Base-by-base conservation (phyloP, 768 basidiomycete genomes). In the Kwoniella sp. region DNA sequence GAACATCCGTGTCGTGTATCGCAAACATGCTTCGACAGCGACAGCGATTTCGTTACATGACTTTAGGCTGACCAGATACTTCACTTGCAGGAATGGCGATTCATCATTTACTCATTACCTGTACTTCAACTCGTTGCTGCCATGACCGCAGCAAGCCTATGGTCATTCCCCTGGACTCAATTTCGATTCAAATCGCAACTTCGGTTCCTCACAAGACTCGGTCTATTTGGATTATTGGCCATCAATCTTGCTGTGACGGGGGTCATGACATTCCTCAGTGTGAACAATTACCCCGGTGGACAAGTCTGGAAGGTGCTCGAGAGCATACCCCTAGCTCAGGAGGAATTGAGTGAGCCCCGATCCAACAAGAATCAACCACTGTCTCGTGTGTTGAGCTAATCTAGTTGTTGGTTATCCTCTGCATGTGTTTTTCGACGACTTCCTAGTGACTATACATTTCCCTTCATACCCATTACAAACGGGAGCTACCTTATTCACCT, bases 271-370 rank as follows among this genome's bases (percentile, higher is more conserved):
- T 73, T 71, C 53, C 83, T 88, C 0, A 92, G 91, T 0, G 82
- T 83, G 29, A 73, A 75, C 53, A 99, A 98, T 79, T 98, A 99
- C 74, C 92, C 96, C 1, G 96, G 96, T 1, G 93, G 92, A 0
- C 77, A 83, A 12, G 90, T 93, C 0, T 80, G 96, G 55, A 70
- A 78, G 0, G 65, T 79, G 0, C 85, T 96, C 66, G 89, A 95
- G 66, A 69, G 82, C 12, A 22, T 73, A 25, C 55, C 55, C 5
- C 26, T 37, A 60, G 47, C 27, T 22, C 12, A 55, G 50, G 21
- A 44, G 13, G 59, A 7, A 37, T 64, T 65, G 29, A 58, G 73
- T 64, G 10, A 50, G 49, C 33, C 33, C 33, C n/a, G n/a, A n/a
- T n/a, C n/a, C n/a, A n/a, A n/a, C n/a, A n/a, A n/a, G n/a, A n/a